Conservation (phyloP, 306 rosid species). For the Quercus aquifolioides region DNA sequence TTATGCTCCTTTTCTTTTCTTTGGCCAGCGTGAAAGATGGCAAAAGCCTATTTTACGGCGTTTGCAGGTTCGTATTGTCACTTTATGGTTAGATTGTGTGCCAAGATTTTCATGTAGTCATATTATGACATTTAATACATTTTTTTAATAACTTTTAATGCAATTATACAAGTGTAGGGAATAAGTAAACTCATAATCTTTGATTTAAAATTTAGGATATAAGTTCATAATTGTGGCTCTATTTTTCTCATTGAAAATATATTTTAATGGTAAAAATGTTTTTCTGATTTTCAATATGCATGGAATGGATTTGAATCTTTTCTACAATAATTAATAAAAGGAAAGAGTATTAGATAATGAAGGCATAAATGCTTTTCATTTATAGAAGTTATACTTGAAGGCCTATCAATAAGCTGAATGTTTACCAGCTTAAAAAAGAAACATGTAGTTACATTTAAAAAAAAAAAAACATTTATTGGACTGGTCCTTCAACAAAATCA, state of each 20-base stretch:
- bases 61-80: slow-evolving; percentile 40
- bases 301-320: neutral
- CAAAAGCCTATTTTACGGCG: slow-evolving; percentile 58
- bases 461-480: neutral
- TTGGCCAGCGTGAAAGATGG: slow-evolving; percentile 56
- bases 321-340: neutral
- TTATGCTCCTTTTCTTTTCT: neutral
- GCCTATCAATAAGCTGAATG: neutral
- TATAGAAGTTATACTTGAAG: neutral
- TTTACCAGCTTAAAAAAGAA: neutral
- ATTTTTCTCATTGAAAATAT: no score
- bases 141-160: no score
- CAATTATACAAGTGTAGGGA: neutral
- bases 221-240: neutral
- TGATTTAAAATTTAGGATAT: neutral
- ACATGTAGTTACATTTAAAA: neutral
- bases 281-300: neutral
- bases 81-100: neutral
- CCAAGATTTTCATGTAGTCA: neutral
- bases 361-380: neutral
- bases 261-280: neutral
- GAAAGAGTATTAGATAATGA: neutral
- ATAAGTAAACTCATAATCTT: neutral
- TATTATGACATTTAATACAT: neutral
- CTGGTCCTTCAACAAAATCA: neutral